phyloP scores from a whole-genome alignment of 371 early-diverging fungal species.

The Apophysomyces trapeziformis region DNA sequence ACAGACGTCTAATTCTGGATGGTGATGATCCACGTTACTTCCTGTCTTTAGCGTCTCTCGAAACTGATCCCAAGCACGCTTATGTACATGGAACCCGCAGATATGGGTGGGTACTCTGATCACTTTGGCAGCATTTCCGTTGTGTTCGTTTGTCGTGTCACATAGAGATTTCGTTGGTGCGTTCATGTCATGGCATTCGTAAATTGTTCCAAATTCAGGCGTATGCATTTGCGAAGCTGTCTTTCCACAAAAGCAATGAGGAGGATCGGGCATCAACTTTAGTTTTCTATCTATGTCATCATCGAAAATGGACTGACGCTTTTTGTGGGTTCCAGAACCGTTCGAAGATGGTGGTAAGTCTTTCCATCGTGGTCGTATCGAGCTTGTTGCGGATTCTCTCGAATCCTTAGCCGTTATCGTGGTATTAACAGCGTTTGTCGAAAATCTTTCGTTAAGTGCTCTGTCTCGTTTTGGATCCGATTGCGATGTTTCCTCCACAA shows the following conservation, averaged over 20 bases:
- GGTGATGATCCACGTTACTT: constrained; percentile 20
- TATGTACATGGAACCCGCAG: constrained; percentile 57
- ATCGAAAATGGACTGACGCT: background rate
- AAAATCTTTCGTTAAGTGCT: background rate
- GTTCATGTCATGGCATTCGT: constrained; percentile 34
- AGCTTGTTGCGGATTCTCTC: background rate
- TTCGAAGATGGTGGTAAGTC: background rate
- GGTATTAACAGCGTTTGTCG: background rate
- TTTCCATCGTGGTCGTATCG: background rate
- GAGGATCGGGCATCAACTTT: constrained; percentile 16
- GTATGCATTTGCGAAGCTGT: constrained; percentile 26
- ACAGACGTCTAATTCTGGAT: constrained; percentile 42
- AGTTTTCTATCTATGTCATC: background rate
- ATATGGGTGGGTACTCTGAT: constrained; percentile 14
- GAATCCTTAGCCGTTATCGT: no score
- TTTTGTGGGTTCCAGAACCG: background rate
- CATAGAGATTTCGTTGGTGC: background rate
- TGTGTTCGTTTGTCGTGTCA: background rate
- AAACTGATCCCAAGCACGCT: constrained; percentile 37
- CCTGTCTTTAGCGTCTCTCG: constrained; percentile 15
- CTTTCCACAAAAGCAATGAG: constrained; percentile 44
- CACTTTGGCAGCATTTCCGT: background rate
- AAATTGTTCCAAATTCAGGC: constrained; percentile 30
- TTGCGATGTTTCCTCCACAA: background rate
- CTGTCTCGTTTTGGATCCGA: background rate